Evolutionary conservation across 2,329 filamentous ascomycete genomes (phyloP).

Genomic region (Aspergillus thermomutatus): DNA sequence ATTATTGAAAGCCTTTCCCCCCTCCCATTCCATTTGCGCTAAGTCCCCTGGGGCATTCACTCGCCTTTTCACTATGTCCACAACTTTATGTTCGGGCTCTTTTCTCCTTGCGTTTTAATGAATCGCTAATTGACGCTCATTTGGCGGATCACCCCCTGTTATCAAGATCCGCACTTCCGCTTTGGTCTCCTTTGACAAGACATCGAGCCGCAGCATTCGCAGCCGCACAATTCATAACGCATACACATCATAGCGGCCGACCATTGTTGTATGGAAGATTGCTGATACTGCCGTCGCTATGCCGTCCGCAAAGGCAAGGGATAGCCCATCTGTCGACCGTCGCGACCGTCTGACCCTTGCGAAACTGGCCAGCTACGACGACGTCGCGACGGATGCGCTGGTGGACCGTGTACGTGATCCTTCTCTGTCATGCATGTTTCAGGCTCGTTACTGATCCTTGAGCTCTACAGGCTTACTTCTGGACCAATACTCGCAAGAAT

Average conservation of each 20-base stretch:
- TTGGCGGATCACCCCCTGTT: background rate
- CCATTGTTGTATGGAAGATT: slow-evolving; percentile 10
- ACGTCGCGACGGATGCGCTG: slow-evolving; percentile 90
- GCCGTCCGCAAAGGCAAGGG: slow-evolving; percentile 37
- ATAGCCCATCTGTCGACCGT: slow-evolving; percentile 30
- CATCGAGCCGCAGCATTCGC: slow-evolving; percentile 6
- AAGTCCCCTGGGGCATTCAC: slow-evolving; percentile 1
- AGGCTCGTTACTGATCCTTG: slow-evolving; percentile 15
- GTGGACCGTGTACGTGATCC: slow-evolving; percentile 77
- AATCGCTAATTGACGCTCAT: slow-evolving; percentile 1
- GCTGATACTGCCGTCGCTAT: slow-evolving; percentile 17
- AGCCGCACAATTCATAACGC: slow-evolving; percentile 5
- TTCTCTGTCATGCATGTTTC: slow-evolving; percentile 1
- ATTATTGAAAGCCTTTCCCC: background rate
- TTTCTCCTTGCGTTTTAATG: slow-evolving; percentile 3
- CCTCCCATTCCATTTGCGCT: slow-evolving; percentile 5
- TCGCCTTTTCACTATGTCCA: slow-evolving; percentile 3
- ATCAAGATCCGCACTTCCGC: slow-evolving; percentile 8
- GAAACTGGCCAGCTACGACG: slow-evolving; percentile 89
- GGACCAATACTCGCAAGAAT: slow-evolving; percentile 95
- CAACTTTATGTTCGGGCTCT: slow-evolving; percentile 7
- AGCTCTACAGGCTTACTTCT: slow-evolving; percentile 75
- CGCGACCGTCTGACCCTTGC: slow-evolving; percentile 76
- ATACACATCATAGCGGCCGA: background rate
- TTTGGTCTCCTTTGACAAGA: background rate